Conservation (phyloP, 75 land plant genomes). For the Picea glauca region DNA sequence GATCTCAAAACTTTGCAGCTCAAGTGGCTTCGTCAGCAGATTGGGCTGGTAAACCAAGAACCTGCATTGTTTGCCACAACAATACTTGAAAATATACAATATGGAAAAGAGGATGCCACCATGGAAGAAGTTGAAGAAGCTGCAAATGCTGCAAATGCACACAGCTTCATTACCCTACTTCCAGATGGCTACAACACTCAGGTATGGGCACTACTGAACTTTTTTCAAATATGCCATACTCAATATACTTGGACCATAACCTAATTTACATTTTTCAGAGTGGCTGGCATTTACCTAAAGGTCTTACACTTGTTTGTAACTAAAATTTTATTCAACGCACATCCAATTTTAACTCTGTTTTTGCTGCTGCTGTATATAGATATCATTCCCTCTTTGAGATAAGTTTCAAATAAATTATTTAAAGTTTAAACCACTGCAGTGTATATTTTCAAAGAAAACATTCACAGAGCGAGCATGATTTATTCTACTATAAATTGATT, state of each 20-base stretch:
- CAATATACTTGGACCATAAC: neutral
- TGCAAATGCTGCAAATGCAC: slow-evolving; percentile 91
- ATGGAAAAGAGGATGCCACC: slow-evolving; percentile 86
- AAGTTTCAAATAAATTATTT: neutral
- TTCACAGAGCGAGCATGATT: neutral
- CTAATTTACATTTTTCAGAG: neutral
- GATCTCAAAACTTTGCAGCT: slow-evolving; percentile 76
- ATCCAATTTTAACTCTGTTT: neutral
- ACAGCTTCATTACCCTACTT: slow-evolving; percentile 74
- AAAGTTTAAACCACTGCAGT: neutral
- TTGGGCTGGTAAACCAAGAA: slow-evolving; percentile 97
- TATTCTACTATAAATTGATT: neutral
- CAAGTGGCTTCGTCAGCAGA: slow-evolving; percentile 86
- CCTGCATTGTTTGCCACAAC: slow-evolving; percentile 94
- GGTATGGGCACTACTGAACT: slow-evolving; percentile 19
- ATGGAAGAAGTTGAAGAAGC: slow-evolving; percentile 83
- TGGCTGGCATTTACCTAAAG: neutral
- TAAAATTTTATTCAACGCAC: neutral
- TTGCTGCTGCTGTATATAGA: neutral
- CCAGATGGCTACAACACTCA: slow-evolving; percentile 85
- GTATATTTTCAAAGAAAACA: neutral
- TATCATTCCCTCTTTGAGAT: neutral
- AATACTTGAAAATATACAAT: slow-evolving; percentile 82
- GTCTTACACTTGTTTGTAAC: neutral
- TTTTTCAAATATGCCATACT: neutral